Evolutionary conservation across 192 early-diverging fungal species (phyloP), one percentile per base, ranked within the genome.

Genomic region (Linnemannia zychae): DNA sequence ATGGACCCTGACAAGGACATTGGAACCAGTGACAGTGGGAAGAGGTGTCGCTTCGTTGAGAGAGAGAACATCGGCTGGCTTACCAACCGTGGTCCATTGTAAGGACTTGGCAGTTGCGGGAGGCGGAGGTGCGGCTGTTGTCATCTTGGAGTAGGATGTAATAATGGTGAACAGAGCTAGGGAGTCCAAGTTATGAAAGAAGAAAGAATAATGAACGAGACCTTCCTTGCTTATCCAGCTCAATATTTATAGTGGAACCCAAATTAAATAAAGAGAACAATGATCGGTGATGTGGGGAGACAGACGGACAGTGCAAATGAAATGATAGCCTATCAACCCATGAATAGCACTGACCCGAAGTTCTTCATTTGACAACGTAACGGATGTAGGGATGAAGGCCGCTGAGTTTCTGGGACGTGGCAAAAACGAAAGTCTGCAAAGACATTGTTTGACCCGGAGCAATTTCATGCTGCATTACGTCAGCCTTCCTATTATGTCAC

Each of bases 1-100:
- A 50, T 79, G 60, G 28, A 88, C 80, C 70, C 82, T 85, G 72
- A 88, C 63, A 9, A 88, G 76, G 12, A 86, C 33, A 12, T 88
- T 50, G 20, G 71, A 71, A 0, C 77, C 83, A 20, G 70, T 67
- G 13, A 79, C 38, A 24, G 33, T 9, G 20, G 78, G 83, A 3
- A 85, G 33, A 18, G 77, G 74, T 1, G 67, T 49, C 15, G 66
- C 17, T 24, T 79, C 74, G 18, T 71, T 76, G 31, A 85, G 28
- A 5, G 83, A 60, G 60, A 85, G 50, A 38, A 67, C 31, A 3
- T 85, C 77, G 57, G 28, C 24, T 13, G 47, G 15, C 31, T 66
- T 66, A 66, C 63, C 63, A 66, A 34, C 63, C 33, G 46, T 33
- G 7, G 74, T 79, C 47, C 65, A 85, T 36, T 85, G 83, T 49